Base-by-base conservation (phyloP, 2,329 filamentous ascomycete species). In the Trichoderma sp. region DNA sequence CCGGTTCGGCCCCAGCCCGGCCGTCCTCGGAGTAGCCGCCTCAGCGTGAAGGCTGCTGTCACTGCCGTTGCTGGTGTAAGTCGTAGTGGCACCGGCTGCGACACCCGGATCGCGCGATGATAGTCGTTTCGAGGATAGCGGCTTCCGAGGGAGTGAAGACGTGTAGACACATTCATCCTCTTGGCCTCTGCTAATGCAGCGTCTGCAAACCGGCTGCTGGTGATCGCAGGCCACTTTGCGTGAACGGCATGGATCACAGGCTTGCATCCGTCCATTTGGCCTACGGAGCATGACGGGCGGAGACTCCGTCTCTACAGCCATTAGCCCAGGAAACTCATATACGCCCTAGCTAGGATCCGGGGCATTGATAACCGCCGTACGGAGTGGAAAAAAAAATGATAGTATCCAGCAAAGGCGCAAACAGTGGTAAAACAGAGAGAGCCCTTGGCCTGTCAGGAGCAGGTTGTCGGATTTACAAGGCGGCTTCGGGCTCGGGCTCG, bases 151-250 rank as follows among this genome's bases (percentile, higher is more conserved):
- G 1, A 29, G 21, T 10, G 68, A 61, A 16, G 67, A 67, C 7
- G 66, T 70, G 63, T 82, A 82, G 2, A 81, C 74, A 61, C 81
- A 82, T 27, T 74, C 72, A 16, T 69, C 70, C 27, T 73, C 70
- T 37, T 78, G 75, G 27, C 76, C 77, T 43, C 78, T 75, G 72
- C 79, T 78, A 57, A 71, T 75, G 68, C 81, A 83, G 58, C 80
- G 75, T 37, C 73, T 75, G 69, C 81, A 83, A 5, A 78, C 70
- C 0, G 81, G 81, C 5, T 78, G 78, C 0, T 72, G 72, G 68
- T 82, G 79, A 68, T 82, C 81, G 72, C 81, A 82, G 10, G 80
- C 78, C 7, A 82, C 77, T 63, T 82, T 81, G n/a, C 79, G 78
- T 57, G 74, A 77, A 33, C 78, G 75, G 62, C 80, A 81, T 10